Base-by-base conservation (phyloP, 2,329 filamentous ascomycete species). In the Xylariales sp. region DNA sequence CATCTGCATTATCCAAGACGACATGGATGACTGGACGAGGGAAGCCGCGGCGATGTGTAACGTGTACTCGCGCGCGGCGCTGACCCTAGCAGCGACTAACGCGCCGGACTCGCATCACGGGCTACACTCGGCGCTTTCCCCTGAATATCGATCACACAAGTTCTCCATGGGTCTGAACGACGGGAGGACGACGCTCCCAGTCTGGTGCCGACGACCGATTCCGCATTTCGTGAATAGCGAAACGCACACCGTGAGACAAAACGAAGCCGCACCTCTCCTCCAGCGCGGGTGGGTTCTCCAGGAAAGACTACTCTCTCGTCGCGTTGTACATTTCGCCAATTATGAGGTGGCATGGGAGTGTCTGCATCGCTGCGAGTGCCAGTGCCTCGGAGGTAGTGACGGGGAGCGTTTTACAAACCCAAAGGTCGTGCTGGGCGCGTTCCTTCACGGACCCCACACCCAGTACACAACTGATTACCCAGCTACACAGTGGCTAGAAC, bases 1-100 rank as follows among this genome's bases (percentile, higher is more conserved):
- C 16, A 23, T 62, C 14, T 62, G 59, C 23, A 62, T 62, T 16
- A 46, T 62, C 10, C 59, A 62, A 54, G 59, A 62, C 28, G 59
- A 54, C 39, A 8, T 6, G 2, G 46, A 45, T 5, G 59, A 62
- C 39, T 62, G 59, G 39, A n/a, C 23, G 4, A 28, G 28, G 1
- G 59, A 63, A 30, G 23, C 60, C 3, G 50, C 60, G 7, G 16
- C 32, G 2, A 63, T 57, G 53, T 48, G 43, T 10, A 16, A 14
- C n/a, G 43, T 63, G 28, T 62, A 62, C 49, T 50, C 34, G 28
- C 23, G 45, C 41, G 57, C 57, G 2, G 46, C 46, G 32, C 34
- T 61, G 34, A 61, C 57, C 10, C 4, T 61, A 30, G 57, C 57
- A 34, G 57, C 57, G 5, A 52, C 48, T 34, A 49, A 59, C n/a